Conservation (phyloP, 768 basidiomycete species). For the Cystobasidiopsis lactophilus region DNA sequence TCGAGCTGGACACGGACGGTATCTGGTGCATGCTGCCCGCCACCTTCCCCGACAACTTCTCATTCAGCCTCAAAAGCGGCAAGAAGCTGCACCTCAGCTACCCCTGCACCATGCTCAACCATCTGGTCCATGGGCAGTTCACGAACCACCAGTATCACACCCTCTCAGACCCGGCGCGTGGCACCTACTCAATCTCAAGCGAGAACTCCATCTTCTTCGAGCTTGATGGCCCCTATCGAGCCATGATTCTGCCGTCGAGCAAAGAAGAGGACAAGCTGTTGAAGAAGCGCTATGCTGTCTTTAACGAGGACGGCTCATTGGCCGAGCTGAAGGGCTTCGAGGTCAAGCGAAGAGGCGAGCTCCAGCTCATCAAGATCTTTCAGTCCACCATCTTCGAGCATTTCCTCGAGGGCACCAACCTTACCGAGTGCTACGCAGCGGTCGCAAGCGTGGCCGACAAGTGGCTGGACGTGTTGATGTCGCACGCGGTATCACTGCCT, state of each 20-base stretch:
- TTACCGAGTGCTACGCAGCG: conserved; percentile 82
- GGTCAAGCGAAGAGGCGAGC: conserved; percentile 87
- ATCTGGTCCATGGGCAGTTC: conserved; percentile 81
- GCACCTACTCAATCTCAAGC: conserved; percentile 61
- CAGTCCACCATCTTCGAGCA: conserved; percentile 96
- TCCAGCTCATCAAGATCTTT: conserved; percentile 98
- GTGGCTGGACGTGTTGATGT: conserved; percentile 90
- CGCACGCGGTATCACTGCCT: conserved; percentile 53
- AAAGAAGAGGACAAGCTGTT: conserved; percentile 97
- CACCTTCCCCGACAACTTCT: conserved; percentile 89
- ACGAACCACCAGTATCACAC: conserved; percentile 98
- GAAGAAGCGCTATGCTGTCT: conserved; percentile 97
- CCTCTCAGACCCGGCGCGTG: conserved; percentile 50
- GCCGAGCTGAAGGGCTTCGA: conserved; percentile 98
- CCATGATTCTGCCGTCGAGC: conserved; percentile 96
- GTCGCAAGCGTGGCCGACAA: conserved; percentile 85
- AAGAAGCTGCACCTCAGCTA: conserved; percentile 80
- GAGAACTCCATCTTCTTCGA: conserved; percentile 99
- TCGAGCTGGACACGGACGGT: conserved; percentile 94
- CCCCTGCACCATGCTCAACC: conserved; percentile 98
- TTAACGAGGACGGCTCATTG: conserved; percentile 91
- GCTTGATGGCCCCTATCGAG: conserved; percentile 90
- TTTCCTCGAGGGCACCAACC: conserved; percentile 77
- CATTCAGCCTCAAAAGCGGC: conserved; percentile 68
- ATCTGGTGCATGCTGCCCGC: conserved; percentile 99